Percentiles rank a stretch among this genome's conserved stretches.
These are phyloP conservation scores for Luvunga scandens DNA, from an alignment of 345 rosid species.

Conservation along the genomic window DNA sequence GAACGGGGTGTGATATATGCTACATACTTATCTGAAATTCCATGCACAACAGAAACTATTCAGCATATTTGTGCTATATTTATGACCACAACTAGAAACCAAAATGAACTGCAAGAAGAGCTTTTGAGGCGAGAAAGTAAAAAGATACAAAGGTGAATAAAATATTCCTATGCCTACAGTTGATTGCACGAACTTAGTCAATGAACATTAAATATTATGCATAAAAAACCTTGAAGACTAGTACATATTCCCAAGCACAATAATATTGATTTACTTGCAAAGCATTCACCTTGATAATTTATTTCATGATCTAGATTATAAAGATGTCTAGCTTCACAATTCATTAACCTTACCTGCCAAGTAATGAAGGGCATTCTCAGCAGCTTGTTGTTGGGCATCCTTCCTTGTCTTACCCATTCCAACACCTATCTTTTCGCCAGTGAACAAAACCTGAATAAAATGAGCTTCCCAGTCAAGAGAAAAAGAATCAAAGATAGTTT, in stretches of 20 bases:
- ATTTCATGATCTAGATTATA: neutral
- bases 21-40: conserved; percentile 73
- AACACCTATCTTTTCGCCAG: conserved; percentile 93
- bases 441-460: conserved; percentile 63
- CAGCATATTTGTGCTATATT: neutral
- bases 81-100: neutral
- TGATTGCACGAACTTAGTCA: neutral
- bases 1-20: conserved; percentile 49
- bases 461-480: conserved; percentile 1
- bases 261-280: neutral
- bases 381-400: conserved; percentile 98
- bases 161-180: neutral
- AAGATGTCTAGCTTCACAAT: neutral
- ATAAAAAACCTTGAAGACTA: neutral
- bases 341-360: conserved; percentile 66
- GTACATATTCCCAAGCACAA: neutral
- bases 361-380: conserved; percentile 83
- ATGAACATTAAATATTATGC: neutral
- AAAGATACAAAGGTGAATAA: neutral
- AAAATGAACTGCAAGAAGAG: conserved; percentile 8
- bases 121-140: neutral
- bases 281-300: neutral
- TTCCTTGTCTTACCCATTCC: conserved; percentile 98
- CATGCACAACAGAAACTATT: conserved; percentile 1
- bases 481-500: neutral